Evolutionary conservation across 805 yeast species (phyloP).

Genomic region (Starmerella bombicola): DNA sequence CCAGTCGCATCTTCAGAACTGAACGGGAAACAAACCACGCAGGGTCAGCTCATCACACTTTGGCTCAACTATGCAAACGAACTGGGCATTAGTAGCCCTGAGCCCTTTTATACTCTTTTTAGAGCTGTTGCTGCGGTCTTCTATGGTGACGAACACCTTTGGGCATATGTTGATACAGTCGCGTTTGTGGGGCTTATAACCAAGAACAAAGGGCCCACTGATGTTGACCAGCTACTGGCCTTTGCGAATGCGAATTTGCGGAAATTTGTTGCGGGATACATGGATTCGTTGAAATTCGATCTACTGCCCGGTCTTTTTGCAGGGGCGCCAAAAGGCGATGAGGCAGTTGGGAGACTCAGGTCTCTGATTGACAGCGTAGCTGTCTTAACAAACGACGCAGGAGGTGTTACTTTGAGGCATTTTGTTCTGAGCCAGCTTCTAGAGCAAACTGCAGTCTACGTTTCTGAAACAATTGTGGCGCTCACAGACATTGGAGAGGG

Average conservation of each 20-base stretch:
- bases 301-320: conserved; percentile 12
- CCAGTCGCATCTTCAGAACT: no score
- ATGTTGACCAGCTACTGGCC: conserved; percentile 2
- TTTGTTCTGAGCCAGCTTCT: conserved; percentile 27
- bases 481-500: conserved; percentile 26
- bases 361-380: conserved; percentile 12
- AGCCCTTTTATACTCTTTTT: conserved; percentile 14
- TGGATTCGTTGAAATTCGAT: conserved; percentile 7
- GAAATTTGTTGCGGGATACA: conserved; percentile 1
- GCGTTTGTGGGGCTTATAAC: conserved; percentile 6
- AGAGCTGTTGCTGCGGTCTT: conserved; percentile 19
- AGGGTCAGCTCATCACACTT: conserved; percentile 5
- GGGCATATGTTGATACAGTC: conserved; percentile 18
- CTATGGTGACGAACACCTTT: conserved; percentile 13
- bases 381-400: conserved; percentile 12
- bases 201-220: conserved; percentile 1
- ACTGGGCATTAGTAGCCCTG: conserved; percentile 2
- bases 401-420: conserved; percentile 19
- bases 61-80: conserved; percentile 9
- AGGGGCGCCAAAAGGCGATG: background rate
- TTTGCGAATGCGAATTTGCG: conserved; percentile 13
- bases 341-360: conserved; percentile 4
- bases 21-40: no score
- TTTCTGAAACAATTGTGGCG: conserved; percentile 19
- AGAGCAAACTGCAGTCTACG: conserved; percentile 23